These are phyloP conservation scores for Deinandra increscens DNA, from an alignment of 129 eudicot genomes.

Conservation along the genomic window DNA sequence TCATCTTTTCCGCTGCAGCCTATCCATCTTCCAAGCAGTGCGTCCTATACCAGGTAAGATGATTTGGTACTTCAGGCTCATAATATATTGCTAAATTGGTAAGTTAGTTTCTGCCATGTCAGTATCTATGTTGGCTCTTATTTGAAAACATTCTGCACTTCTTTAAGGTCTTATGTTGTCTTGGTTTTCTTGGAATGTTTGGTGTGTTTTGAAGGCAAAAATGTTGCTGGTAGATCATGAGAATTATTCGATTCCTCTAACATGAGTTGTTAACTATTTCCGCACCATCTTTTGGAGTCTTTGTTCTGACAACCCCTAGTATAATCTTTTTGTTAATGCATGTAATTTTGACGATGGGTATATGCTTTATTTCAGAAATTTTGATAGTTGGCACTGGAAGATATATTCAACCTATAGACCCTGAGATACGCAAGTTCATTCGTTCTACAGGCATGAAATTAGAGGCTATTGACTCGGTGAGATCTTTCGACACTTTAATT, in stretches of 20 bases:
- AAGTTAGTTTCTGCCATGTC: neutral
- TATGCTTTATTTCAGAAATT: slow-evolving; percentile 50
- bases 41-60: slow-evolving; percentile 88
- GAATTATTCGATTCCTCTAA: neutral
- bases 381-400: slow-evolving; percentile 87
- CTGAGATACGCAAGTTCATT: slow-evolving; percentile 70
- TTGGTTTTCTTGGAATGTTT: neutral
- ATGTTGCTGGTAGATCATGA: neutral
- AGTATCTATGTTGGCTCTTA: neutral
- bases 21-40: slow-evolving; percentile 76
- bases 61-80: slow-evolving; percentile 15
- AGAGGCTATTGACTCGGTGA: slow-evolving; percentile 94
- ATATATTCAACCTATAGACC: slow-evolving; percentile 64
- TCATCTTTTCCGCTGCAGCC: slow-evolving; percentile 48
- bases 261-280: neutral
- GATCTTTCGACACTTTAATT: neutral
- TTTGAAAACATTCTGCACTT: neutral
- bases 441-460: slow-evolving; percentile 90
- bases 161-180: neutral
- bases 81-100: neutral
- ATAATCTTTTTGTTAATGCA: neutral
- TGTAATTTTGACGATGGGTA: neutral
- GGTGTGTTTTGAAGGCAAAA: neutral
- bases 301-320: neutral
- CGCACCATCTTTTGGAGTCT: neutral